phyloP scores from a whole-genome alignment of 768 basidiomycete genomes.

The Sistotremastrum niveocremeum region DNA sequence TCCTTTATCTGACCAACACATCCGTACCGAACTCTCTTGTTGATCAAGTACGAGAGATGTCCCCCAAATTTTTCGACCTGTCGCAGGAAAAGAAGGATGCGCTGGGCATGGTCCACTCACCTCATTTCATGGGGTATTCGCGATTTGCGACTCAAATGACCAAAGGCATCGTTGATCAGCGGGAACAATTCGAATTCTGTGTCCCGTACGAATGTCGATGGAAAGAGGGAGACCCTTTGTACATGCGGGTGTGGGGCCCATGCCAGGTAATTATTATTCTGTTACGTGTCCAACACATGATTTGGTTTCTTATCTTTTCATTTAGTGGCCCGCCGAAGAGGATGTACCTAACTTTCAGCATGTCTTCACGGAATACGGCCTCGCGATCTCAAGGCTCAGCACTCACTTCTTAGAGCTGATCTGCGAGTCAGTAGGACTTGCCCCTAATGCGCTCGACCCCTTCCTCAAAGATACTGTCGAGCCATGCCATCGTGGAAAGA shows the following conservation, averaged over 20 bases:
- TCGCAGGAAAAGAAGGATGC: slow-evolving; percentile 52
- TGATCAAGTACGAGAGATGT: slow-evolving; percentile 38
- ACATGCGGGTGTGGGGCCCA: slow-evolving; percentile 59
- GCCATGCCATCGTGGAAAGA: slow-evolving; percentile 14
- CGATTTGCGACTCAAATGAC: slow-evolving; percentile 61
- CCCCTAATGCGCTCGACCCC: slow-evolving; percentile 60
- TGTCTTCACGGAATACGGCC: slow-evolving; percentile 4
- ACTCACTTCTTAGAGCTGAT: slow-evolving; percentile 45
- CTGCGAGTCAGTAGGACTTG: slow-evolving; percentile 43
- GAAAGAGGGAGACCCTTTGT: slow-evolving; percentile 51
- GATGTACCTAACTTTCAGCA: slow-evolving; percentile 58
- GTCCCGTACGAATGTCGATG: slow-evolving; percentile 50
- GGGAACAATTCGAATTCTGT: slow-evolving; percentile 75
- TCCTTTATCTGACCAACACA: slow-evolving; percentile 63
- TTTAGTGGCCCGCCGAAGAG: slow-evolving; percentile 65
- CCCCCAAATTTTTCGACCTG: slow-evolving; percentile 58
- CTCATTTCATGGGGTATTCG: slow-evolving; percentile 71
- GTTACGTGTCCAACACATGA: no score
- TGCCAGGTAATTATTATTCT: slow-evolving; percentile 38
- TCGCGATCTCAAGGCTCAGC: slow-evolving; percentile 42
- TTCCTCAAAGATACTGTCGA: slow-evolving; percentile 14
- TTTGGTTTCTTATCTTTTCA: neutral
- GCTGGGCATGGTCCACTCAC: slow-evolving; percentile 59
- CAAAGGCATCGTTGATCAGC: slow-evolving; percentile 53
- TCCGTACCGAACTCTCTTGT: slow-evolving; percentile 35